phyloP scores from a whole-genome alignment of 495 filamentous ascomycete genomes.

The Echria macrotheca region DNA sequence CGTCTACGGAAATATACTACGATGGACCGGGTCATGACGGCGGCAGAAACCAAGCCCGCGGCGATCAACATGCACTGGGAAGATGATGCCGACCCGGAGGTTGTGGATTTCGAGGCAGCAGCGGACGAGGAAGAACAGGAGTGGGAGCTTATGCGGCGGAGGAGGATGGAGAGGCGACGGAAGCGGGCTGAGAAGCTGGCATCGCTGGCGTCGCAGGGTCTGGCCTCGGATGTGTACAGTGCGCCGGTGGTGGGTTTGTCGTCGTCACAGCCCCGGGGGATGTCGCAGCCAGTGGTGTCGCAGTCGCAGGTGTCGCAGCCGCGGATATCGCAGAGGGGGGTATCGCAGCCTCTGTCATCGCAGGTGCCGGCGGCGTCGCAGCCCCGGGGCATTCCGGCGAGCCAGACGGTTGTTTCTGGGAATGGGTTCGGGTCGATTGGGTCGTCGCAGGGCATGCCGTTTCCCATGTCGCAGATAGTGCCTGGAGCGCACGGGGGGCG shows the following conservation, averaged over 20 bases:
- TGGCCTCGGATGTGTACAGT: no score
- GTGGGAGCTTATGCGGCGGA: no score
- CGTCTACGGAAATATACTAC: constrained; percentile 22
- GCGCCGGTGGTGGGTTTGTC: no score
- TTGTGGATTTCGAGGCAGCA: constrained; percentile 19
- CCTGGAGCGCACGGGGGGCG: constrained; percentile 14
- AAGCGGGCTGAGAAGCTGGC: constrained; percentile 1
- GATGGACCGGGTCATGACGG: constrained; percentile 6
- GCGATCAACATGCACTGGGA: constrained; percentile 13
- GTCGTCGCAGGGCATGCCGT: no score
- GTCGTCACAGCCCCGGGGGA: no score
- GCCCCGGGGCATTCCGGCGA: no score
- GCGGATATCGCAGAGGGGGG: no score
- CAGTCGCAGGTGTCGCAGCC: no score
- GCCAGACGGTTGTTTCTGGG: no score
- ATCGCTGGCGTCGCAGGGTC: not conserved
- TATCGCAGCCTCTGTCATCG: no score
- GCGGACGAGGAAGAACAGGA: no score
- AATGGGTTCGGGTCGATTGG: no score
- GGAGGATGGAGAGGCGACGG: constrained; percentile 1
- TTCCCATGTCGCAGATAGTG: constrained; percentile 19
- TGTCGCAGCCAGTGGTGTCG: constrained; percentile 1
- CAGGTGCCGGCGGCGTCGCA: constrained; percentile 5
- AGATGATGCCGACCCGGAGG: constrained; percentile 14
- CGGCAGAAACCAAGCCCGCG: not conserved